Conservation (phyloP, 805 yeast species). For the Lachancea lanzarotensis region DNA sequence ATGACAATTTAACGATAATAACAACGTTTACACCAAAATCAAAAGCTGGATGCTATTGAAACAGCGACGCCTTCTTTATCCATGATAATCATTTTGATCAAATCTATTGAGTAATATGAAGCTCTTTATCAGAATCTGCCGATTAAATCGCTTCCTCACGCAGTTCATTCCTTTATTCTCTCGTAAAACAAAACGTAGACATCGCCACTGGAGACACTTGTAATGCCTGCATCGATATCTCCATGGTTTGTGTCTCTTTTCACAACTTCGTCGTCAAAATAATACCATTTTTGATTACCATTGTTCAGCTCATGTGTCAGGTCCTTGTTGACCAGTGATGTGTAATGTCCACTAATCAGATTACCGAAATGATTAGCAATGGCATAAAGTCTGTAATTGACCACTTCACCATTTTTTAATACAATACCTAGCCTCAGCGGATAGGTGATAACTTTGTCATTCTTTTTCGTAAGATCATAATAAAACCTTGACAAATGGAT, state of each 20-base stretch:
- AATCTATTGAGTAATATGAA: too few relatives aligned
- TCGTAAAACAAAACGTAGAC: slow-evolving; percentile 70
- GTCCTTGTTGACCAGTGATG: slow-evolving; percentile 52
- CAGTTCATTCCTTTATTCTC: slow-evolving; percentile 4
- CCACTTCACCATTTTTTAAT: slow-evolving; percentile 31
- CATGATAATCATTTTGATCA: too few relatives aligned
- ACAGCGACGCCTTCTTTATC: too few relatives aligned
- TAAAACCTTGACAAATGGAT: slow-evolving; percentile 79
- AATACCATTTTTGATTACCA: slow-evolving; percentile 52
- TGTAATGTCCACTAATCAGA: slow-evolving; percentile 70
- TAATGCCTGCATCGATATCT: slow-evolving; percentile 34
- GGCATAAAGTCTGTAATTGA: slow-evolving; percentile 49
- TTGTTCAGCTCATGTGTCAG: slow-evolving; percentile 32
- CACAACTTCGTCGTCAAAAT: slow-evolving; percentile 66
- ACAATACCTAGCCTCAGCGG: slow-evolving; percentile 49
- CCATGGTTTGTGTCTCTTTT: slow-evolving; percentile 43
- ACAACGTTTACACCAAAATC: not conserved
- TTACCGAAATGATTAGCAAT: slow-evolving; percentile 68
- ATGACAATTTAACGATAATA: not conserved
- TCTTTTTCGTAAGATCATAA: slow-evolving; percentile 49
- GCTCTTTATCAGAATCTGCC: too few relatives aligned
- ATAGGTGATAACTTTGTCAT: slow-evolving; percentile 44
- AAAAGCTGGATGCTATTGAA: too few relatives aligned
- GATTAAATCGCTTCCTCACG: too few relatives aligned
- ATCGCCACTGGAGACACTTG: slow-evolving; percentile 44